Conservation (phyloP, 305 asterid genomes). For the Rubia tinctorum region DNA sequence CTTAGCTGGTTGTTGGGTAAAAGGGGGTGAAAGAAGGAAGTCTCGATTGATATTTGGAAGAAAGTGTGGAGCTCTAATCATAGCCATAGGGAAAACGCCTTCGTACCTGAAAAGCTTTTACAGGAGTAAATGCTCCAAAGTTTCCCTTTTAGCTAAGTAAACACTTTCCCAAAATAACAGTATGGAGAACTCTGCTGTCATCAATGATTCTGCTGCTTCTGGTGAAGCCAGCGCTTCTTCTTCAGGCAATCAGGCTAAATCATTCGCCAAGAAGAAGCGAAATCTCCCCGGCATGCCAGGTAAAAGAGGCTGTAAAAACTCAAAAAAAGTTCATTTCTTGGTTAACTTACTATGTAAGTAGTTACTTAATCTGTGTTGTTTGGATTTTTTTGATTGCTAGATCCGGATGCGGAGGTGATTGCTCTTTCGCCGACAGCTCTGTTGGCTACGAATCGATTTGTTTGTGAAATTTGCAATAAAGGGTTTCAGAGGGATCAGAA, state of each 20-base stretch:
- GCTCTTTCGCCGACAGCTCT: conserved; percentile 52
- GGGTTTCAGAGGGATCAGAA: conserved; percentile 75
- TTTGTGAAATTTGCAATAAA: conserved; percentile 60
- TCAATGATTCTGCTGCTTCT: conserved; percentile 67
- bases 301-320: conserved; percentile 18
- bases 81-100: conserved; percentile 8
- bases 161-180: conserved; percentile 10
- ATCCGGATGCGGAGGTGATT: conserved; percentile 74
- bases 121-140: conserved; percentile 19
- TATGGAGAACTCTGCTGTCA: conserved; percentile 30
- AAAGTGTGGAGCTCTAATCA: conserved; percentile 21
- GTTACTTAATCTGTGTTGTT: background rate
- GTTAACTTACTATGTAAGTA: background rate
- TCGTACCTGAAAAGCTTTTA: conserved; percentile 21
- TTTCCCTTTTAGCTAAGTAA: conserved; percentile 28
- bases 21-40: conserved; percentile 2
- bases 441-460: conserved; percentile 54
- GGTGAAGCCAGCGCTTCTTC: conserved; percentile 56
- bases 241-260: conserved; percentile 44
- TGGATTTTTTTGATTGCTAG: conserved; percentile 23
- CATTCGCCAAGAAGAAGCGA: conserved; percentile 58
- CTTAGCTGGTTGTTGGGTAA: conserved; percentile 33
- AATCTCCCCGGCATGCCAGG: conserved; percentile 94
- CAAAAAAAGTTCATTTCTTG: background rate
- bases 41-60: conserved; percentile 39